A percentile compares a stretch with the other conserved stretches of the same genome.
phyloP scores from a whole-genome alignment of 2,329 filamentous ascomycete genomes.

The Paramyrothecium roridum region DNA sequence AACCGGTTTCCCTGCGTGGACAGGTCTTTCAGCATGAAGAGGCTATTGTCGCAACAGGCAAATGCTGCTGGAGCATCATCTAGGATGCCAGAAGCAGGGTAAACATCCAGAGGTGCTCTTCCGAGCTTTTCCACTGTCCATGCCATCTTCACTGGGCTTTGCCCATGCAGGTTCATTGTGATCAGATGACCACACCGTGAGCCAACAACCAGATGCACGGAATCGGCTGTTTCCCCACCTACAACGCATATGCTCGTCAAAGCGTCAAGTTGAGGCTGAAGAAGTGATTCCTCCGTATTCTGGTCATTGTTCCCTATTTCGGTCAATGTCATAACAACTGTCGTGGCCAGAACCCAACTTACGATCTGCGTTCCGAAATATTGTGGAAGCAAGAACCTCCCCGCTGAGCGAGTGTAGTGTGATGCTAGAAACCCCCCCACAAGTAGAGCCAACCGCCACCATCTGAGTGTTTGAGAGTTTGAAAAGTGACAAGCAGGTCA shows the following conservation, averaged over 20 bases:
- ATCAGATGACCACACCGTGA: conserved; percentile 51
- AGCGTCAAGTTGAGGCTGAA: conserved; percentile 27
- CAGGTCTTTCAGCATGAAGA: conserved; percentile 48
- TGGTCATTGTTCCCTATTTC: background rate
- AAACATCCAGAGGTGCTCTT: conserved; percentile 30
- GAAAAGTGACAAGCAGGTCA: conserved; percentile 44
- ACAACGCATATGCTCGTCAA: conserved; percentile 43
- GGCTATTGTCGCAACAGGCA: conserved; percentile 22
- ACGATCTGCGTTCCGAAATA: conserved; percentile 5
- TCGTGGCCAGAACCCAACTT: background rate
- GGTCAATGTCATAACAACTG: background rate
- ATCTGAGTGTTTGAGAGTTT: conserved; percentile 17
- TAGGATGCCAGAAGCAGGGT: conserved; percentile 15
- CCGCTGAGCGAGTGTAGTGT: conserved; percentile 25
- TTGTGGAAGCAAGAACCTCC: conserved; percentile 9
- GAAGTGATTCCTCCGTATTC: background rate
- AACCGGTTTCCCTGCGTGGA: conserved; percentile 40
- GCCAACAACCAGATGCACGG: conserved; percentile 37
- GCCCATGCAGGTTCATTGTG: conserved; percentile 26
- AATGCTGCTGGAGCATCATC: conserved; percentile 3
- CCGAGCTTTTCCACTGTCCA: conserved; percentile 31
- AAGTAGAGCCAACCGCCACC: conserved; percentile 31
- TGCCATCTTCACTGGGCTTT: conserved; percentile 14
- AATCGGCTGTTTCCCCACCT: conserved; percentile 16
- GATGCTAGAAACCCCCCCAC: conserved; percentile 27